phyloP scores from a whole-genome alignment of 768 basidiomycete species.

The Mycena filopes region DNA sequence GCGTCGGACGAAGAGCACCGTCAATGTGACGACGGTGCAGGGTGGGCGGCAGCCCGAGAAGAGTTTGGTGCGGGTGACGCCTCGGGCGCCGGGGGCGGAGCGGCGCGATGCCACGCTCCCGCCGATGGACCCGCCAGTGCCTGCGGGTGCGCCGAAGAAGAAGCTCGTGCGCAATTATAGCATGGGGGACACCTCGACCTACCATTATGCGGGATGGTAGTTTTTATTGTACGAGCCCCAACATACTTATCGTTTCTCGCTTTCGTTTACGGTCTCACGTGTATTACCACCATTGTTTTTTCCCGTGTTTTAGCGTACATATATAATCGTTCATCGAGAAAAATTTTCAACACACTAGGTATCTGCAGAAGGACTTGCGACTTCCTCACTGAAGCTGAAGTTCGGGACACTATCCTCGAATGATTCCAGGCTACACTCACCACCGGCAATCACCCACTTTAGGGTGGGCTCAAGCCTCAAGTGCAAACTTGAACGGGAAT shows the following conservation, averaged over 20 bases:
- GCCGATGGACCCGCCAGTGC: constrained; percentile 21
- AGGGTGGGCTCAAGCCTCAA: too few species aligned
- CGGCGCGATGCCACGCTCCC: constrained; percentile 11
- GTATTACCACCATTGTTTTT: constrained; percentile 24
- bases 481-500: too few species aligned
- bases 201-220: constrained; percentile 28
- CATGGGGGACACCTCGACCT: constrained; percentile 29
- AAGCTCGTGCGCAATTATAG: constrained; percentile 32
- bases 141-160: constrained; percentile 25
- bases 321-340: constrained; percentile 20
- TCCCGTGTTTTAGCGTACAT: constrained; percentile 22
- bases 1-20: constrained; percentile 33
- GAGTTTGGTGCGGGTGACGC: constrained; percentile 31
- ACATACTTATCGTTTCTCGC: constrained; percentile 20
- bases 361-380: too few species aligned
- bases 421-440: too few species aligned
- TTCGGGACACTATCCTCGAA: too few species aligned
- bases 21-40: constrained; percentile 20
- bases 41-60: constrained; percentile 22
- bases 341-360: background rate
- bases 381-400: too few species aligned
- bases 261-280: constrained; percentile 17
- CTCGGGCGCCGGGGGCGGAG: constrained; percentile 24
- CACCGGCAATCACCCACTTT: too few species aligned
- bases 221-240: constrained; percentile 23